Conservation (phyloP, 148 eudicot genomes). For the Pharnaceum exiguum region DNA sequence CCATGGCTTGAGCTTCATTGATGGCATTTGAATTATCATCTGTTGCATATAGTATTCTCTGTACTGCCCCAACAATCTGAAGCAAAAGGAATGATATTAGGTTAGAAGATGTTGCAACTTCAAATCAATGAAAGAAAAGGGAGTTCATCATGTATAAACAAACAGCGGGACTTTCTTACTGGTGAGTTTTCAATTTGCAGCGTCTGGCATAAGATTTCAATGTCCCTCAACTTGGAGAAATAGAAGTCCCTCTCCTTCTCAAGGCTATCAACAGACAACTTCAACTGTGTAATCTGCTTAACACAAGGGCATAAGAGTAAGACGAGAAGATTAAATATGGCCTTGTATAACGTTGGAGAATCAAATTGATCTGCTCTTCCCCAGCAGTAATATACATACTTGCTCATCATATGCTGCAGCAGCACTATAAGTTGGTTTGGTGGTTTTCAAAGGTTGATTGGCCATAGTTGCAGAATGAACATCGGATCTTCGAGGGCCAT, state of each 20-base stretch:
- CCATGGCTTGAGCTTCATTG: slow-evolving; percentile 76
- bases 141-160: not conserved
- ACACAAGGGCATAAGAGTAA: too few species aligned
- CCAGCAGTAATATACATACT: slow-evolving; percentile 28
- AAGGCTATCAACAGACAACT: slow-evolving; percentile 83
- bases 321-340: too few species aligned
- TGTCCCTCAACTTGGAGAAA: slow-evolving; percentile 89
- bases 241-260: slow-evolving; percentile 97
- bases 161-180: slow-evolving; percentile 46
- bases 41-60: slow-evolving; percentile 71
- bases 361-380: too few species aligned
- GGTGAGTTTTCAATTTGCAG: slow-evolving; percentile 70
- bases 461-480: slow-evolving; percentile 25
- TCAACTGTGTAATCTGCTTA: slow-evolving; percentile 85
- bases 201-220: slow-evolving; percentile 84
- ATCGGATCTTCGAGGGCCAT: slow-evolving; percentile 55
- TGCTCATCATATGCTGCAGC: slow-evolving; percentile 68
- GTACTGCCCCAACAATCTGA: slow-evolving; percentile 75
- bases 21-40: slow-evolving; percentile 75
- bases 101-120: not conserved
- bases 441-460: slow-evolving; percentile 40
- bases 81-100: not conserved
- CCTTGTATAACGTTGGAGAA: too few species aligned
- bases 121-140: not conserved
- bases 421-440: slow-evolving; percentile 41